Percentiles rank a stretch among this genome's conserved stretches.
These are phyloP conservation scores for Setomelanomma holmii DNA, from an alignment of 2,329 filamentous ascomycete genomes.

Conservation along the genomic window DNA sequence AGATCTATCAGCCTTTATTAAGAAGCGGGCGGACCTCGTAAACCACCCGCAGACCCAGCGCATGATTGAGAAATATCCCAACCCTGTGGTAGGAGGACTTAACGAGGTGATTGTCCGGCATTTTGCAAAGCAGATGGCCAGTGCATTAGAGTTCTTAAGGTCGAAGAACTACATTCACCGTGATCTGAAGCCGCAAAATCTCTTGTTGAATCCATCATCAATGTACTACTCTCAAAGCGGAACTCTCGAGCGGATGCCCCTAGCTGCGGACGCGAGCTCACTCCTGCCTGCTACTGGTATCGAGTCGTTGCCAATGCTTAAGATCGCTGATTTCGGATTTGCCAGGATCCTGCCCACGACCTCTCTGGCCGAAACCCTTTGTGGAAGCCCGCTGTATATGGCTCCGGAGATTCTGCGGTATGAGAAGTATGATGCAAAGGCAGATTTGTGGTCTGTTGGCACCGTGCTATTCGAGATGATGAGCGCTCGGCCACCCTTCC, in stretches of 20 bases:
- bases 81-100: constrained; percentile 80
- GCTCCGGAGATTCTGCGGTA: constrained; percentile 96
- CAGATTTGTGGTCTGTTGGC: constrained; percentile 96
- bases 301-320: constrained; percentile 88
- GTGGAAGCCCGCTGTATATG: constrained; percentile 97
- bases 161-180: constrained; percentile 89
- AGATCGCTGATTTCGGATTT: constrained; percentile 99
- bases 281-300: constrained; percentile 82
- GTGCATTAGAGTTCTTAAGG: constrained; percentile 87
- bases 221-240: constrained; percentile 66
- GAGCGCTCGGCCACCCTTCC: constrained; percentile 86
- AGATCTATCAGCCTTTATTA: constrained; percentile 94
- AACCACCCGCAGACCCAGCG: constrained; percentile 83
- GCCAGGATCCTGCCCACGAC: constrained; percentile 89
- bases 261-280: constrained; percentile 81
- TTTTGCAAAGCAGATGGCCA: constrained; percentile 93
- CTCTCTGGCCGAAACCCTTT: constrained; percentile 92
- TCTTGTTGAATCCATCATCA: constrained; percentile 84
- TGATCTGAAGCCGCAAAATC: constrained; percentile 96
- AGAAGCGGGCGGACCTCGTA: constrained; percentile 82
- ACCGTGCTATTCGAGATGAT: constrained; percentile 97
- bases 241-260: constrained; percentile 65
- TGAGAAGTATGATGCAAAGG: constrained; percentile 96
- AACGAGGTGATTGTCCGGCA: constrained; percentile 97
- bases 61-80: constrained; percentile 93